Percentiles rank a stretch among this genome's conserved stretches.
Evolutionary conservation across 2,329 filamentous ascomycete species (phyloP).

Genomic region (Botrytis medusae): DNA sequence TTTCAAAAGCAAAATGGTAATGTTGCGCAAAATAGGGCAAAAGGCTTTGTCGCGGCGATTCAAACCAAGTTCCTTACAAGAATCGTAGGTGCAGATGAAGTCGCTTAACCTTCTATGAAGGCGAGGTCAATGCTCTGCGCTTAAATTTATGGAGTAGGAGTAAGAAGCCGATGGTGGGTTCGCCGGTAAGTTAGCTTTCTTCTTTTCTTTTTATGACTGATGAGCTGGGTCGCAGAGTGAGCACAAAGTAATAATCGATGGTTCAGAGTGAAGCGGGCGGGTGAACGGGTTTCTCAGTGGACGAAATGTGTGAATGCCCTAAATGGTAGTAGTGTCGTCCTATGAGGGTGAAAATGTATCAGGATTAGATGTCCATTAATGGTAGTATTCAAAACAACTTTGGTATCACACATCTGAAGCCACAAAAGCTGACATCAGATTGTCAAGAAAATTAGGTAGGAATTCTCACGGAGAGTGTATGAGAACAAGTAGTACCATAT

Average conservation of each 20-base stretch:
- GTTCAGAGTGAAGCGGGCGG: neutral
- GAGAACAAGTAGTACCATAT: neutral
- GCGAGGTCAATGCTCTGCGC: constrained; percentile 23
- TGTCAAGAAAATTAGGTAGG: neutral
- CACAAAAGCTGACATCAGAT: neutral
- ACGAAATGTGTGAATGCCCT: neutral
- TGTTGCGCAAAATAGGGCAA: constrained; percentile 18
- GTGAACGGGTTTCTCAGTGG: neutral
- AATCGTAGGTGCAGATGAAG: constrained; percentile 23
- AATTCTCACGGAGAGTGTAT: neutral
- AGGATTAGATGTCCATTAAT: constrained; percentile 4
- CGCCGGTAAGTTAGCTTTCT: neutral
- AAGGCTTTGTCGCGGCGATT: constrained; percentile 20
- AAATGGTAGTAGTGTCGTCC: neutral
- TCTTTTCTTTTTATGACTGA: neutral
- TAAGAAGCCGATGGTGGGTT: neutral
- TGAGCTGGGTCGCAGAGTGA: constrained; percentile 5
- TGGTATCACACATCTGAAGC: constrained; percentile 7
- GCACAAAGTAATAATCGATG: neutral
- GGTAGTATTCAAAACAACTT: constrained; percentile 5
- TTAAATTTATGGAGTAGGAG: constrained; percentile 14
- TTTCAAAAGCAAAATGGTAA: constrained; percentile 5
- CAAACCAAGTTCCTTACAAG: constrained; percentile 22
- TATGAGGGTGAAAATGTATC: constrained; percentile 17
- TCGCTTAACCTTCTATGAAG: constrained; percentile 21